These are phyloP conservation scores for Phytophthora capsici DNA, from an alignment of 352 stramenopile species.

Conservation along the genomic window DNA sequence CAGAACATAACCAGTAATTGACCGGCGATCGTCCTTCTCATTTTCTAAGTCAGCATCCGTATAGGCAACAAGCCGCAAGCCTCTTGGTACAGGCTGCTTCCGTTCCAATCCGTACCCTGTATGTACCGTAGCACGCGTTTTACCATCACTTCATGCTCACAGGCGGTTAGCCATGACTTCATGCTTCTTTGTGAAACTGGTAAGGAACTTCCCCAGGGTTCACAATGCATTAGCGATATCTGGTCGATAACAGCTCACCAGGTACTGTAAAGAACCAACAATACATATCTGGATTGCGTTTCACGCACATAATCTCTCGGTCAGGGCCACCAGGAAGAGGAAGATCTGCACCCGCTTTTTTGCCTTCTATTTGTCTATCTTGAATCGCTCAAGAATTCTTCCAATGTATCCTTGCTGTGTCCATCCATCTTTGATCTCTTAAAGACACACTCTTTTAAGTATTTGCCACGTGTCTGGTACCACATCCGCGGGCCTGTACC, in stretches of 20 bases:
- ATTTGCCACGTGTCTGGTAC: slow-evolving; percentile 10
- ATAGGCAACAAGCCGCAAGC: slow-evolving; percentile 2
- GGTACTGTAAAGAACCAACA: slow-evolving; percentile 16
- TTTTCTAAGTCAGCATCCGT: slow-evolving; percentile 12
- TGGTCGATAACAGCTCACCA: slow-evolving; percentile 7
- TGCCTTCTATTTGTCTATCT: slow-evolving; percentile 6
- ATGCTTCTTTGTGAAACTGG: slow-evolving; percentile 12
- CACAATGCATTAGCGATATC: slow-evolving; percentile 12
- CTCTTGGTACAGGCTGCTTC: background rate
- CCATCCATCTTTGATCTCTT: slow-evolving; percentile 11
- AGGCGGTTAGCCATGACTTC: too few species aligned
- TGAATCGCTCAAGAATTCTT: background rate
- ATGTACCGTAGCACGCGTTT: slow-evolving; percentile 19
- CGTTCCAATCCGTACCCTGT: slow-evolving; percentile 10
- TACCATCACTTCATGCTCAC: slow-evolving; percentile 8
- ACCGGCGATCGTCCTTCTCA: slow-evolving; percentile 18
- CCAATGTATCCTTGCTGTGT: background rate
- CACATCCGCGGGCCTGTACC: slow-evolving; percentile 10
- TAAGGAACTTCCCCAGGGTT: slow-evolving; percentile 11
- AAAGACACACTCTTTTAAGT: slow-evolving; percentile 8
- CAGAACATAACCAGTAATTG: slow-evolving; percentile 14
- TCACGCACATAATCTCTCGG: slow-evolving; percentile 2
- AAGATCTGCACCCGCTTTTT: background rate
- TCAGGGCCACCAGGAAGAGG: slow-evolving; percentile 8
- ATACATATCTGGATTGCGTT: slow-evolving; percentile 8